Percentiles rank a stretch among this genome's conserved stretches.
Conservation (phyloP, 345 rosid genomes). For the Euphorbia tirucalli region DNA sequence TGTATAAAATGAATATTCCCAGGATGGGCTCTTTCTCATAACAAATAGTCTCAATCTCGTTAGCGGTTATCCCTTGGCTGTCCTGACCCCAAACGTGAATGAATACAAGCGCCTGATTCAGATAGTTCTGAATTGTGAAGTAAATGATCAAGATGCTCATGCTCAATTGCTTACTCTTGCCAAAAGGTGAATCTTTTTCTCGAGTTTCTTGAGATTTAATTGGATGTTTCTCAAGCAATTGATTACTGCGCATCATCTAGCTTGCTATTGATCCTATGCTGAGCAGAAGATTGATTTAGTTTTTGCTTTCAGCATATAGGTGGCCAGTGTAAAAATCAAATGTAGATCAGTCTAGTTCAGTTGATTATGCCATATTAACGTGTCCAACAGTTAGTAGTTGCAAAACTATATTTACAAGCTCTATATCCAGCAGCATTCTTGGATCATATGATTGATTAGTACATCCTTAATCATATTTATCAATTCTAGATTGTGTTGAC, state of each 20-base stretch:
- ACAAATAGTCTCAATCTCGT: slow-evolving; percentile 67
- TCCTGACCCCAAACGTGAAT: slow-evolving; percentile 82
- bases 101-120: slow-evolving; percentile 89
- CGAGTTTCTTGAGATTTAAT: neutral
- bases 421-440: neutral
- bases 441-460: neutral
- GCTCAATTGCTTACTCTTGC: slow-evolving; percentile 63
- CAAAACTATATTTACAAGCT: neutral
- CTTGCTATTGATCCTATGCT: too few relatives aligned
- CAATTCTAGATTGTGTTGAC: neutral
- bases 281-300: too few relatives aligned
- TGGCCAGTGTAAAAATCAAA: neutral
- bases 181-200: slow-evolving; percentile 44
- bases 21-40: slow-evolving; percentile 94
- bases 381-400: neutral
- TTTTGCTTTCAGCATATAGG: too few relatives aligned
- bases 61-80: slow-evolving; percentile 70
- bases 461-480: neutral
- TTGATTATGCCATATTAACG: neutral
- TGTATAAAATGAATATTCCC: slow-evolving; percentile 15
- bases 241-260: neutral
- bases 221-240: neutral
- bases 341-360: neutral
- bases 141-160: slow-evolving; percentile 52
- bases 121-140: slow-evolving; percentile 68